Evolutionary conservation across 208 protist species (phyloP), one percentile per base, ranked within the genome.

Genomic region (Herpetomonas tarakana): DNA sequence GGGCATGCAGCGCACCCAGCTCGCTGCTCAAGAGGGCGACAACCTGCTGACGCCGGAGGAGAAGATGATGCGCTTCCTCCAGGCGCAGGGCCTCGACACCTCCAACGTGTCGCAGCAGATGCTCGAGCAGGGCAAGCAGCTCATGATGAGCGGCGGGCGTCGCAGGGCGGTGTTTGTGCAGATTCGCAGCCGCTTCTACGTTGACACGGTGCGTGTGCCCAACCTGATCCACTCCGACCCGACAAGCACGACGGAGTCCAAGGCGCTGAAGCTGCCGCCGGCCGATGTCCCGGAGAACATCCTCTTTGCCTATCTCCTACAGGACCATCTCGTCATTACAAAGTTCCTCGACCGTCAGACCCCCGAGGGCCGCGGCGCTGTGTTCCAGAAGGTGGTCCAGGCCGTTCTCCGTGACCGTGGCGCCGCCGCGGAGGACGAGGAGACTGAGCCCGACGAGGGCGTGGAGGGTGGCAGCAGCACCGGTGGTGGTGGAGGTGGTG

Each of bases 61-160:
- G 52, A 74, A 80, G 58, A 65, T 93, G 52, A 24, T 90, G 25
- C 75, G 87, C 53, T 93, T 93, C 52, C 52, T 93, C 35, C 83
- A 93, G 62, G 83, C 87, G 2, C 87, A 93, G 50, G 87, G 87
- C 14, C 68, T 93, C 44, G 79, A 91, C 66, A 93, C 84, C 6
- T 63, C 71, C 1, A 58, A 60, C 6, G 66, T 84, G 22, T 62
- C 75, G 22, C 56, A 62, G 47, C 64, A 77, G 47, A 54, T 74
- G 52, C 76, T 93, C 19, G 80, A 90, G 56, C 68, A 89, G 55
- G 79, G 75, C 29, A 72, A 71, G 58, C 76, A 80, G 56, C 74
- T 88, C 31, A 88, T 90, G 79, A 71, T 83, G 52, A 73, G 72
- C 50, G 78, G 78, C 3, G 78, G 81, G 39, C 65, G 75, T 21